Percentiles rank a stretch among this genome's conserved stretches.
Evolutionary conservation across 2,329 filamentous ascomycete species (phyloP).

Genomic region (Aureobasidium sp.): DNA sequence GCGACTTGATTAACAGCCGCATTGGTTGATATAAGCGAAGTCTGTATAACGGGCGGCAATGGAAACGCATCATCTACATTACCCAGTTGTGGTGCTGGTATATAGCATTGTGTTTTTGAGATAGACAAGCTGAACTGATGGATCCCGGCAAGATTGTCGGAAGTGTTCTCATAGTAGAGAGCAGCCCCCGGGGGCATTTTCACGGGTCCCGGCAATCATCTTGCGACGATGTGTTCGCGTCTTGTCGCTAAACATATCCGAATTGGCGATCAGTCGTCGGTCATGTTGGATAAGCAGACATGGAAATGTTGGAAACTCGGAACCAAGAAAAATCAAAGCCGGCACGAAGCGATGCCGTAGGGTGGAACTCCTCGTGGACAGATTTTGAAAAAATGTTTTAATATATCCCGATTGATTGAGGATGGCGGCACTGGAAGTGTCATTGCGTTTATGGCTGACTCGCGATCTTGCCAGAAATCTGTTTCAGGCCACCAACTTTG

Average conservation of each 20-base stretch:
- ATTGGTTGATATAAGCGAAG: neutral
- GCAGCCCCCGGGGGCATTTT: neutral
- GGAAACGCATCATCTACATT: neutral
- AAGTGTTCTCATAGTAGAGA: neutral
- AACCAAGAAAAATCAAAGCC: neutral
- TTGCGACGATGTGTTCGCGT: neutral
- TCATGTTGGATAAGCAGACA: slow-evolving; percentile 5
- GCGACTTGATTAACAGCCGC: neutral
- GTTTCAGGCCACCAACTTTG: neutral
- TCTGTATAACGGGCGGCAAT: neutral
- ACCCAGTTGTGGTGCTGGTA: neutral
- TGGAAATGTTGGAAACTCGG: neutral
- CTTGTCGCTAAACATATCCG: neutral
- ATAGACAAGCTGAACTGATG: neutral
- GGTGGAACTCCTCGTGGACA: neutral
- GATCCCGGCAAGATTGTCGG: no score
- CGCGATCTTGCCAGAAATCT: neutral
- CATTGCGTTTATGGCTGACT: neutral
- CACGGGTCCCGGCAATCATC: neutral
- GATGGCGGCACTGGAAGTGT: neutral
- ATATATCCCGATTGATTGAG: slow-evolving; percentile 3
- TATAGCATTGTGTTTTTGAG: neutral
- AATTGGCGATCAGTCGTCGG: neutral
- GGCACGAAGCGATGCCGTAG: neutral
- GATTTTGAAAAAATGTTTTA: neutral